A percentile compares a stretch with the other conserved stretches of the same genome.
Conservation (phyloP, 495 filamentous ascomycete species). For the Astrothelium macrocarpum region DNA sequence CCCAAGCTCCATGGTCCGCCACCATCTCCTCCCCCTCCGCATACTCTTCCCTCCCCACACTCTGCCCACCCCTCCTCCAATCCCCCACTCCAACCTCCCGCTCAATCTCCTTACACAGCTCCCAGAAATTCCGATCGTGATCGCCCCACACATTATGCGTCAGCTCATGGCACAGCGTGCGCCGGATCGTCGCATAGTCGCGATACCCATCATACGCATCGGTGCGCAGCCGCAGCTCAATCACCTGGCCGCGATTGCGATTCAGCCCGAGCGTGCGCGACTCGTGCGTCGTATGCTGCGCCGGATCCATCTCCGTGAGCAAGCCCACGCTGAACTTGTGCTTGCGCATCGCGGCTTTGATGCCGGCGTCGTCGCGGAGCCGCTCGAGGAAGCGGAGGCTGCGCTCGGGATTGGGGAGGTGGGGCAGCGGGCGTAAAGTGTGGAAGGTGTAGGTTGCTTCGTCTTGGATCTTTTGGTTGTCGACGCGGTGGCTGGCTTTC, state of each 20-base stretch:
- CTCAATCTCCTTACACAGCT: slow-evolving; percentile 75
- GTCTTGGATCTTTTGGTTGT: slow-evolving; percentile 42
- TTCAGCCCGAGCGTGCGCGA: slow-evolving; percentile 80
- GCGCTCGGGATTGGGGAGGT: slow-evolving; percentile 65
- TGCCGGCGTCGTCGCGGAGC: slow-evolving; percentile 73
- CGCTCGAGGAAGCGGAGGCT: slow-evolving; percentile 65
- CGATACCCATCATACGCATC: slow-evolving; percentile 91
- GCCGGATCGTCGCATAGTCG: slow-evolving; percentile 81
- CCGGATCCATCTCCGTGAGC: slow-evolving; percentile 90
- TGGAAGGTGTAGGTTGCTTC: slow-evolving; percentile 70
- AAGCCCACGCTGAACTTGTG: slow-evolving; percentile 81
- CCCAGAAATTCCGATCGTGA: slow-evolving; percentile 85
- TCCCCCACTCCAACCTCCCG: slow-evolving; percentile 71
- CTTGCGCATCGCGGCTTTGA: slow-evolving; percentile 67
- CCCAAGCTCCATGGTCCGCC: slow-evolving; percentile 76
- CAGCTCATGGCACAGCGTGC: slow-evolving; percentile 90
- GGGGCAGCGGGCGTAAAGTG: slow-evolving; percentile 60
- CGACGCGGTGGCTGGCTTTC: slow-evolving; percentile 26
- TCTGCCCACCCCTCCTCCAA: slow-evolving; percentile 58
- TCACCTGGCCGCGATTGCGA: slow-evolving; percentile 77
- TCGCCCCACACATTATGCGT: slow-evolving; percentile 79
- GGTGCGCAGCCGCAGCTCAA: slow-evolving; percentile 81
- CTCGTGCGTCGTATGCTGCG: slow-evolving; percentile 68
- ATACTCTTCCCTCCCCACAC: slow-evolving; percentile 48
- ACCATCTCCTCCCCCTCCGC: slow-evolving; percentile 45